Conservation (phyloP, 2,329 filamentous ascomycete species). For the Fusarium sororula region DNA sequence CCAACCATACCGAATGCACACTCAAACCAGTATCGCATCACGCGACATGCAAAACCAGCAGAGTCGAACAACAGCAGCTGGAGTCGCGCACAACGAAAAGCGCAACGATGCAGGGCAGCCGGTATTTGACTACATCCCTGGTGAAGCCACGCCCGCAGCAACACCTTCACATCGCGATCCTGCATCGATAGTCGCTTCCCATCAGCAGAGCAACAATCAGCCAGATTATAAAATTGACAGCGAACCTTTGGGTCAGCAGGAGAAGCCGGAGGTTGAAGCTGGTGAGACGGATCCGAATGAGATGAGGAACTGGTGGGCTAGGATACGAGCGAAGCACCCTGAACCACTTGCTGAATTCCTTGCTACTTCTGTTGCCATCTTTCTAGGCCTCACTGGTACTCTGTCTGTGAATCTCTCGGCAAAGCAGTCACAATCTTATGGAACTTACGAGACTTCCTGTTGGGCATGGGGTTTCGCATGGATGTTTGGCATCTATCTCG, state of each 20-base stretch:
- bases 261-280: conserved; percentile 18
- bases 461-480: conserved; percentile 41
- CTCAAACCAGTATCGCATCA: neutral
- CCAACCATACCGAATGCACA: neutral
- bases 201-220: neutral
- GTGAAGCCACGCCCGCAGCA: neutral
- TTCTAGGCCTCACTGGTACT: conserved; percentile 29
- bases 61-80: conserved; percentile 5
- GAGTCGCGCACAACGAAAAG: conserved; percentile 9
- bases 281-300: conserved; percentile 23
- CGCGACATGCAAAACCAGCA: conserved; percentile 5
- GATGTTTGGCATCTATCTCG: conserved; percentile 40
- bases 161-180: neutral
- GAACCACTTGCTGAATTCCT: conserved; percentile 38
- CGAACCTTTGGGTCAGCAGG: conserved; percentile 27
- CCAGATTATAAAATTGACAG: conserved; percentile 26
- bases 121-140: conserved; percentile 14
- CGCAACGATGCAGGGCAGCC: conserved; percentile 17
- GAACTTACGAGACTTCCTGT: conserved; percentile 36
- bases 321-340: conserved; percentile 29
- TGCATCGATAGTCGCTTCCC: neutral
- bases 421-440: conserved; percentile 18
- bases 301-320: conserved; percentile 38
- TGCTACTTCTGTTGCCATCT: conserved; percentile 27
- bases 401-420: conserved; percentile 28